Percentiles rank a stretch among this genome's conserved stretches.
Evolutionary conservation across 2,329 filamentous ascomycete genomes (phyloP).

Genomic region (Teratosphaeria nubilosa): DNA sequence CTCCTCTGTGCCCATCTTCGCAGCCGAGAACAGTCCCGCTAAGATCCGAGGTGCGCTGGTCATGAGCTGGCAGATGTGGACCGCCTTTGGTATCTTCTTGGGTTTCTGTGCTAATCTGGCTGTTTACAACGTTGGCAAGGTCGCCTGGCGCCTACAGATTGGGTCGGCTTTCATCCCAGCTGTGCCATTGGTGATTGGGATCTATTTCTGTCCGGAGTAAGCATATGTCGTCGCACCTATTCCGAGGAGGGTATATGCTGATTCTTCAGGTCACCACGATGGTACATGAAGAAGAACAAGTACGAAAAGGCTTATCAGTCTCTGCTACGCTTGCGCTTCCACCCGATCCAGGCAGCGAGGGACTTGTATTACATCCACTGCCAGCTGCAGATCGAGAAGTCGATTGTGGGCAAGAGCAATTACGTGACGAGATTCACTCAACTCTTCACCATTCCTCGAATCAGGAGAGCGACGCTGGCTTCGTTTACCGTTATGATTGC

Average conservation of each 20-base stretch:
- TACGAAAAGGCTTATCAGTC: constrained; percentile 28
- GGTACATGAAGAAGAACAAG: constrained; percentile 30
- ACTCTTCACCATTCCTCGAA: constrained; percentile 23
- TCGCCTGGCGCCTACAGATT: constrained; percentile 22
- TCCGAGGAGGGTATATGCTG: neutral
- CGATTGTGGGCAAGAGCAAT: constrained; percentile 16
- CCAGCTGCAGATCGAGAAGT: constrained; percentile 28
- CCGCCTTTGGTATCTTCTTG: constrained; percentile 36
- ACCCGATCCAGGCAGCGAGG: constrained; percentile 29
- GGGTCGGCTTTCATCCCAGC: constrained; percentile 31
- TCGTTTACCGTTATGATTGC: constrained; percentile 27
- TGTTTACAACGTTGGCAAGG: constrained; percentile 12
- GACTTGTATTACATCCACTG: constrained; percentile 30
- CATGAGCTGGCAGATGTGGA: constrained; percentile 38
- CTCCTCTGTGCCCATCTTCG: constrained; percentile 35
- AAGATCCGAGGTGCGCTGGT: constrained; percentile 33
- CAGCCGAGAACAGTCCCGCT: constrained; percentile 28
- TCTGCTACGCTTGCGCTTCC: constrained; percentile 25
- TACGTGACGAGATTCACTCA: constrained; percentile 30
- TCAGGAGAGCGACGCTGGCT: constrained; percentile 23
- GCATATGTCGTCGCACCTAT: constrained; percentile 3
- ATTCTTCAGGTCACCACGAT: constrained; percentile 11
- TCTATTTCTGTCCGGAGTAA: constrained; percentile 36
- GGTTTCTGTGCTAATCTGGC: constrained; percentile 28
- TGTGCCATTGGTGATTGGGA: constrained; percentile 21